phyloP scores from a whole-genome alignment of 2,329 filamentous ascomycete genomes.

The Fusarium vanettenii region DNA sequence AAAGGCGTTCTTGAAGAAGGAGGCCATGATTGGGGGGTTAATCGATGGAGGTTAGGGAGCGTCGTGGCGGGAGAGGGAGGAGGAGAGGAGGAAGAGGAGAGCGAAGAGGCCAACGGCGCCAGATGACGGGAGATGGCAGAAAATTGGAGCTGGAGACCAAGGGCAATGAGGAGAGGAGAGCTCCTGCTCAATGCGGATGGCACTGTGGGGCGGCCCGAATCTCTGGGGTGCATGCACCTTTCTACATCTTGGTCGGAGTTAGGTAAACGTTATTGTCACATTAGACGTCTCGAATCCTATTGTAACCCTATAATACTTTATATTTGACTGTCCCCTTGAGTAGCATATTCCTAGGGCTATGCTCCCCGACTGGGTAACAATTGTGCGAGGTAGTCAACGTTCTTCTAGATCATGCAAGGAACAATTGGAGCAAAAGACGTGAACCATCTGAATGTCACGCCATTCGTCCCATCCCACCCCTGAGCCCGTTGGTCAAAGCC shows the following conservation, averaged over 20 bases:
- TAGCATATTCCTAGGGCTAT: neutral
- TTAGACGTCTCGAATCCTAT: neutral
- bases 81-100: constrained; percentile 28
- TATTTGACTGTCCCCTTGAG: no score
- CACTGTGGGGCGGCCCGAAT: constrained; percentile 33
- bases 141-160: constrained; percentile 42
- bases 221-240: constrained; percentile 32
- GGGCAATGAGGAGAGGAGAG: constrained; percentile 40
- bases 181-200: constrained; percentile 37
- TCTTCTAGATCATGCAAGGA: neutral
- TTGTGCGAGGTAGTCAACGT: neutral
- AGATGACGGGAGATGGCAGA: constrained; percentile 39
- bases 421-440: neutral
- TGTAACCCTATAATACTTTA: neutral
- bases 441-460: neutral
- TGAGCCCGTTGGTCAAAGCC: neutral
- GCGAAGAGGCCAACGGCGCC: constrained; percentile 35
- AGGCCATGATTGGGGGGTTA: constrained; percentile 59
- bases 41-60: constrained; percentile 37
- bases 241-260: neutral
- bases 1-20: constrained; percentile 75
- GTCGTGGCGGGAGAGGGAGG: constrained; percentile 26
- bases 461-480: neutral
- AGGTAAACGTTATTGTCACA: neutral
- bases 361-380: neutral